Evolutionary conservation across 2,329 filamentous ascomycete genomes (phyloP).

Genomic region (Paracorniculantispora psalliotae): DNA sequence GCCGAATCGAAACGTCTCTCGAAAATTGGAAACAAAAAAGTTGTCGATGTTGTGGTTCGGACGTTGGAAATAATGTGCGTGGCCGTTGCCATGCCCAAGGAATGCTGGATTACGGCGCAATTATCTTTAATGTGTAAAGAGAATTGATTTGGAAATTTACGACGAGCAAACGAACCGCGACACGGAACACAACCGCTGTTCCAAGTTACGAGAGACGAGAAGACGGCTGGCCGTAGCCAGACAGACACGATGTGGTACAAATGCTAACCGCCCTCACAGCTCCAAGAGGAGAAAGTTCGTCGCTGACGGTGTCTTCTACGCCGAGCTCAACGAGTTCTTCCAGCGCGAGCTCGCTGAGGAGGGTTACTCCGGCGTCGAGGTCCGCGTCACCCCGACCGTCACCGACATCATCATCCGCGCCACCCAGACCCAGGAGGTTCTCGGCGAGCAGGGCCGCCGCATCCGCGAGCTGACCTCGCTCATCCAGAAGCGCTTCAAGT

Average conservation of each 20-base stretch:
- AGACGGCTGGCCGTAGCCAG: neutral
- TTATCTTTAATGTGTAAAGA: too few species aligned
- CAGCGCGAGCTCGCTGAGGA: constrained; percentile 99
- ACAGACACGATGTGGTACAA: neutral
- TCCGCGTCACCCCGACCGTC: constrained; percentile 98
- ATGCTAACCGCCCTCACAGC: constrained; percentile 40
- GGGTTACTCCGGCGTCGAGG: constrained; percentile 99
- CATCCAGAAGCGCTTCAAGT: constrained; percentile 99
- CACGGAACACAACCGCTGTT: neutral
- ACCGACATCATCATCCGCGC: constrained; percentile 99
- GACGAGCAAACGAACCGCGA: too few species aligned
- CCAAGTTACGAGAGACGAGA: neutral
- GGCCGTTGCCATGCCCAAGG: too few species aligned
- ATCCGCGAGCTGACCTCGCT: constrained; percentile 99
- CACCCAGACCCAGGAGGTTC: constrained; percentile 99
- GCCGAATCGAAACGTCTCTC: neutral
- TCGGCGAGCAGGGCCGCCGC: constrained; percentile 98
- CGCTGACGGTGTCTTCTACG: constrained; percentile 99
- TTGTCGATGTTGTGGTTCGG: neutral
- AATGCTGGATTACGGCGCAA: too few species aligned
- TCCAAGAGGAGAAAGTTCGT: constrained; percentile 94
- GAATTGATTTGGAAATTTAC: too few species aligned
- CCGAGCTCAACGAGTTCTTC: constrained; percentile 99
- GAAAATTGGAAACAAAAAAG: neutral
- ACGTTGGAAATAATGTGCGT: neutral